Evolutionary conservation across 208 protist species (phyloP).

Genomic region (Crithidia fasciculata): DNA sequence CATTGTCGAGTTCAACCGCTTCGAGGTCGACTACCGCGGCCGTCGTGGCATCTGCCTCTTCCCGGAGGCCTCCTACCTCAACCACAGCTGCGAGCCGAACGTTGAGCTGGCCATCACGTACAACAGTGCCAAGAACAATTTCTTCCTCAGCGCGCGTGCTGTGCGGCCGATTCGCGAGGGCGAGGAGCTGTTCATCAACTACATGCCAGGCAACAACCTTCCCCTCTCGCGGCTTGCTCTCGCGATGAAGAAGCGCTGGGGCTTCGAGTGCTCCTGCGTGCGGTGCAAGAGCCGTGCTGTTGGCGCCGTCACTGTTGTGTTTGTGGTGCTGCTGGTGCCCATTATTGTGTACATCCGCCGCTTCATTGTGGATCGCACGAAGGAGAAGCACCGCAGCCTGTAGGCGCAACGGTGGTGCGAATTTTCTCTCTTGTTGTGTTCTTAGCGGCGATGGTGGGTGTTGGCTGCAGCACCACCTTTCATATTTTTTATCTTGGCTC

Average conservation of each 20-base stretch:
- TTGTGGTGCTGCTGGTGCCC: conserved; percentile 68
- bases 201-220: conserved; percentile 86
- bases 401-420: conserved; percentile 6
- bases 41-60: conserved; percentile 82
- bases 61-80: conserved; percentile 83
- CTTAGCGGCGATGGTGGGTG: not conserved
- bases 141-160: conserved; percentile 75
- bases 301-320: conserved; percentile 63
- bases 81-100: conserved; percentile 88
- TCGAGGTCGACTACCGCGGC: conserved; percentile 84
- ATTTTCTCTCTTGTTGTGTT: not conserved
- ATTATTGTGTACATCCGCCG: conserved; percentile 64
- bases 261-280: conserved; percentile 86
- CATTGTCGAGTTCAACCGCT: conserved; percentile 87
- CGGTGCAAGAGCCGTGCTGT: conserved; percentile 79
- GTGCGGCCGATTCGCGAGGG: conserved; percentile 75
- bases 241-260: conserved; percentile 84
- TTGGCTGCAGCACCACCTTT: not conserved
- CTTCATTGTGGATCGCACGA: conserved; percentile 62
- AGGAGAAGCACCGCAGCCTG: conserved; percentile 73
- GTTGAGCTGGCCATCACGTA: conserved; percentile 76
- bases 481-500: not conserved
- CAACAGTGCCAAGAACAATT: conserved; percentile 77
- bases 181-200: conserved; percentile 86
- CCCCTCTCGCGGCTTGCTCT: conserved; percentile 74